Conservation (phyloP, 805 yeast species). For the Metschnikowia koreensis region DNA sequence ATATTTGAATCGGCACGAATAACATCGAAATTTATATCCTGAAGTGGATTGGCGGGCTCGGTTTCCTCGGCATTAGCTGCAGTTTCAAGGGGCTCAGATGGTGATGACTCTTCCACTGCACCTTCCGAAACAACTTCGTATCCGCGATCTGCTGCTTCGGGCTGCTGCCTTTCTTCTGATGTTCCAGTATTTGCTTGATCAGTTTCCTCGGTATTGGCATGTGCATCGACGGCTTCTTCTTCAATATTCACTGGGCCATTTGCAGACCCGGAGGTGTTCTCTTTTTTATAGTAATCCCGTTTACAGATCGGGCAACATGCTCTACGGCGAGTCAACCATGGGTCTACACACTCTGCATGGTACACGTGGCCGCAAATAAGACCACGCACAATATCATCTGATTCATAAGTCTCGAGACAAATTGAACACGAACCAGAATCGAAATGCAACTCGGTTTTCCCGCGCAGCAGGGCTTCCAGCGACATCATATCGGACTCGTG, state of each 20-base stretch:
- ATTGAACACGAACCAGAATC: constrained; percentile 76
- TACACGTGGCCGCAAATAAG: constrained; percentile 80
- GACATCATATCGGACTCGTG: constrained; percentile 1
- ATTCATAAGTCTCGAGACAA: constrained; percentile 65
- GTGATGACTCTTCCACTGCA: too few relatives aligned
- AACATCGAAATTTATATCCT: constrained; percentile 28
- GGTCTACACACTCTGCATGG: constrained; percentile 76
- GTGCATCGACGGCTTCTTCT: background rate
- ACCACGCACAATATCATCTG: constrained; percentile 65
- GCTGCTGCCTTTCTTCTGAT: too few relatives aligned
- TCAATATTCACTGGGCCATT: constrained; percentile 1
- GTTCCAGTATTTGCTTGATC: background rate
- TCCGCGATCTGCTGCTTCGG: too few relatives aligned
- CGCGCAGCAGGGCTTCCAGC: constrained; percentile 10
- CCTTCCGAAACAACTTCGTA: background rate
- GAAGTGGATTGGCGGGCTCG: background rate
- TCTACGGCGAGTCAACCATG: constrained; percentile 72
- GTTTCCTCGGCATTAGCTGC: background rate
- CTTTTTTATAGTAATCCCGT: constrained; percentile 52
- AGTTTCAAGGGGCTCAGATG: background rate
- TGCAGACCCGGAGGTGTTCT: constrained; percentile 4
- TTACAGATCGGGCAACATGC: constrained; percentile 87
- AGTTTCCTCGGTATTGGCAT: background rate
- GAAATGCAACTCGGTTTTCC: constrained; percentile 41
- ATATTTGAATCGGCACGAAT: constrained; percentile 38